Evolutionary conservation across 2,329 filamentous ascomycete species (phyloP).

Genomic region (Onygena corvina): DNA sequence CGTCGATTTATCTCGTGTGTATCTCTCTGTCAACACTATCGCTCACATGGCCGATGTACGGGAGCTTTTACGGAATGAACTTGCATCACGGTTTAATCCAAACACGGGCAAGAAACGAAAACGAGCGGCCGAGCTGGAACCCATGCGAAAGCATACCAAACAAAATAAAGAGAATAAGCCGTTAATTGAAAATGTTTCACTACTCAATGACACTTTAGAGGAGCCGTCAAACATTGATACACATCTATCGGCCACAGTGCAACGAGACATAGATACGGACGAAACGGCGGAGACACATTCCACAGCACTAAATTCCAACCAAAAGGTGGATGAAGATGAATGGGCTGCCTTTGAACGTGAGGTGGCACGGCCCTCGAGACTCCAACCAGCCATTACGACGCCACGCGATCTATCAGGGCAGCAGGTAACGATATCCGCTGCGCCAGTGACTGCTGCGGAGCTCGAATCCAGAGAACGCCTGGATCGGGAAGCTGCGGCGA

Average conservation of each 20-base stretch:
- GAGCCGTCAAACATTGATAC: slow-evolving; percentile 14
- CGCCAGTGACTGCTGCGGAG: slow-evolving; percentile 54
- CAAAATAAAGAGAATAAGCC: slow-evolving; percentile 22
- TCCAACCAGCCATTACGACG: slow-evolving; percentile 23
- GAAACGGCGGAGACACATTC: neutral
- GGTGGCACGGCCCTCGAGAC: slow-evolving; percentile 43
- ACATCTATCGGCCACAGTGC: slow-evolving; percentile 14
- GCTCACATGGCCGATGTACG: slow-evolving; percentile 60
- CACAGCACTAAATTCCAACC: slow-evolving; percentile 3
- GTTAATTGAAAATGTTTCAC: slow-evolving; percentile 16
- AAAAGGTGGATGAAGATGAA: slow-evolving; percentile 57
- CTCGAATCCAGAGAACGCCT: slow-evolving; percentile 43
- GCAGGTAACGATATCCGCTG: slow-evolving; percentile 55
- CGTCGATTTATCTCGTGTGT: too few relatives aligned
- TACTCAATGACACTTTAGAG: slow-evolving; percentile 18
- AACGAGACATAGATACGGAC: slow-evolving; percentile 11
- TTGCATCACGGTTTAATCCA: slow-evolving; percentile 55
- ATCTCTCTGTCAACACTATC: too few relatives aligned
- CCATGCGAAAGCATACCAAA: slow-evolving; percentile 35
- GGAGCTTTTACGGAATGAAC: slow-evolving; percentile 64
- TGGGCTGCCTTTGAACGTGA: slow-evolving; percentile 84
- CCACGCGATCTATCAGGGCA: slow-evolving; percentile 15
- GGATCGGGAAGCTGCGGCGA: slow-evolving; percentile 33
- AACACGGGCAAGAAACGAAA: slow-evolving; percentile 44
- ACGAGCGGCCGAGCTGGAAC: slow-evolving; percentile 32